Conservation (phyloP, 805 yeast genomes). For the Cyberlindnera petersonii region DNA sequence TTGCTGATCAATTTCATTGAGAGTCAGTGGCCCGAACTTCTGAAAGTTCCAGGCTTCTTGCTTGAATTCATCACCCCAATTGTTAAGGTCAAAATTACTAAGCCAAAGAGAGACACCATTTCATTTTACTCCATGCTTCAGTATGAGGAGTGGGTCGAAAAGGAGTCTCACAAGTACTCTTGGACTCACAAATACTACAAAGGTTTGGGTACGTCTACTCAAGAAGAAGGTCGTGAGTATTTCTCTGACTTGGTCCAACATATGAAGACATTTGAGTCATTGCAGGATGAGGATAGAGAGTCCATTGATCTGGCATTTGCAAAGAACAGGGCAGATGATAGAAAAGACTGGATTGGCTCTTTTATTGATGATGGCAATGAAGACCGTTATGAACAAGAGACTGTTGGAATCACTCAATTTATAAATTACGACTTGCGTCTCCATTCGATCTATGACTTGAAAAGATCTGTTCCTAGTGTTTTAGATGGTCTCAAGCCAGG, state of each 20-base stretch:
- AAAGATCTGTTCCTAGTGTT: conserved; percentile 90
- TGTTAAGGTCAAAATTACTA: conserved; percentile 77
- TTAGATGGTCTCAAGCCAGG: conserved; percentile 97
- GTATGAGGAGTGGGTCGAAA: conserved; percentile 88
- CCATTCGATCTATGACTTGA: conserved; percentile 94
- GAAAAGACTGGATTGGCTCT: conserved; percentile 97
- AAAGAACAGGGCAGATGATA: conserved; percentile 91
- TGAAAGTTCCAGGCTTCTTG: conserved; percentile 86
- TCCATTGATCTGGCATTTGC: conserved; percentile 90
- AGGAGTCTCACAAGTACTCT: conserved; percentile 65
- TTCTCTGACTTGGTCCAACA: conserved; percentile 83
- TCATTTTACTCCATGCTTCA: conserved; percentile 95
- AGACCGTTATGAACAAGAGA: conserved; percentile 29
- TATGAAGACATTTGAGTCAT: conserved; percentile 76
- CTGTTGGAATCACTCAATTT: conserved; percentile 86
- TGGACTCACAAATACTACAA: conserved; percentile 96
- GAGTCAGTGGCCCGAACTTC: conserved; percentile 88
- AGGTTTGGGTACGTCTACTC: conserved; percentile 95
- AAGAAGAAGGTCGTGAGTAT: conserved; percentile 81
- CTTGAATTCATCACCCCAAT: conserved; percentile 95
- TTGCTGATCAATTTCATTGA: conserved; percentile 89
- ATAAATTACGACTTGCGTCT: conserved; percentile 92
- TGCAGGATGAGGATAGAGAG: conserved; percentile 72
- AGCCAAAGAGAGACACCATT: conserved; percentile 55
- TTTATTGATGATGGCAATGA: conserved; percentile 73